Evolutionary conservation across 169 alveolate genomes (phyloP).

Genomic region (Eimeria maxima): DNA sequence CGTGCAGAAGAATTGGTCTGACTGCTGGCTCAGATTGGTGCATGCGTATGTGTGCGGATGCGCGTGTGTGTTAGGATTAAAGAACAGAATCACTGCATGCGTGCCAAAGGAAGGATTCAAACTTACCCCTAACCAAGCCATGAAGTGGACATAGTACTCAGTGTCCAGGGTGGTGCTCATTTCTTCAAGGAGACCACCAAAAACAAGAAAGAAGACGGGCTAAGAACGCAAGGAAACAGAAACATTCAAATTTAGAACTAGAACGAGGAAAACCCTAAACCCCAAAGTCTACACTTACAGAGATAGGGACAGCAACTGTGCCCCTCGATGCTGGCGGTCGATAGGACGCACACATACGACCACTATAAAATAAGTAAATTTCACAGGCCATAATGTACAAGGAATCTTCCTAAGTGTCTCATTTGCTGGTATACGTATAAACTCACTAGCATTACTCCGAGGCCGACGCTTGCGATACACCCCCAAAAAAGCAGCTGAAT

Average conservation of each 20-base stretch:
- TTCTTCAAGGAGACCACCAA: constrained; percentile 53
- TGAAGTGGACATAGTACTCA: not conserved
- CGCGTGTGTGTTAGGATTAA: not conserved
- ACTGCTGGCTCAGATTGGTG: not conserved
- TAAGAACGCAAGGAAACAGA: not conserved
- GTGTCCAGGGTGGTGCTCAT: constrained; percentile 66
- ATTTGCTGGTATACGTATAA: not conserved
- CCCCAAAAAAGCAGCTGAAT: not conserved
- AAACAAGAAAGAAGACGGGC: constrained; percentile 53
- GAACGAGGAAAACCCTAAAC: too few species aligned
- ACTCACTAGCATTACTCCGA: constrained; percentile 37
- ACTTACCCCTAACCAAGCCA: constrained; percentile 71
- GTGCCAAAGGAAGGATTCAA: not conserved
- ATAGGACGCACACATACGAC: not conserved
- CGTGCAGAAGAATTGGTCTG: not conserved
- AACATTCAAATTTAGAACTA: not conserved
- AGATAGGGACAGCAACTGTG: too few species aligned
- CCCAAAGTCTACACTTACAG: too few species aligned
- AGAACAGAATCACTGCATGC: constrained; percentile 5
- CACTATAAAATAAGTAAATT: not conserved
- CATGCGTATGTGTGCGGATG: not conserved
- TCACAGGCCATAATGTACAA: not conserved
- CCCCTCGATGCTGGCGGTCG: not conserved
- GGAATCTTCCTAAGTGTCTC: not conserved
- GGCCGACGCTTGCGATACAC: not conserved